Percentiles rank a stretch among this genome's conserved stretches.
Evolutionary conservation across 768 basidiomycete genomes (phyloP).

Genomic region (Lactarius sp.): DNA sequence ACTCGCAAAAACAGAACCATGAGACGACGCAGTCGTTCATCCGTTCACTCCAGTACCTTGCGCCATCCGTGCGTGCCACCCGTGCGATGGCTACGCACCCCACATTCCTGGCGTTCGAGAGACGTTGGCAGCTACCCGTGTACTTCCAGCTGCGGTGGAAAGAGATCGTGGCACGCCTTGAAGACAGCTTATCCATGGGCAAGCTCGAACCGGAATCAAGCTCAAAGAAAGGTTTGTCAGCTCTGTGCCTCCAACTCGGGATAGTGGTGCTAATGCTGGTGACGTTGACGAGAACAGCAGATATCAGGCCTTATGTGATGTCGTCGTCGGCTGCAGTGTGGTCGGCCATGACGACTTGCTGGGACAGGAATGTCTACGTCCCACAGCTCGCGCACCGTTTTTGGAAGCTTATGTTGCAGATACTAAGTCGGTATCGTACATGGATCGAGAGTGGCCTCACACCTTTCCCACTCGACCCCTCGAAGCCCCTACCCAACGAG

Average conservation of each 20-base stretch:
- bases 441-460: constrained; percentile 51
- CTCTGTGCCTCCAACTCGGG: neutral
- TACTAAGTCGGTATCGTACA: constrained; percentile 32
- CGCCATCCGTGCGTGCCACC: constrained; percentile 69
- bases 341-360: constrained; percentile 71
- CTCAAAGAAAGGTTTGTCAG: constrained; percentile 36
- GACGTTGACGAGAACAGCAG: constrained; percentile 20
- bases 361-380: constrained; percentile 84
- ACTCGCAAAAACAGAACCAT: constrained; percentile 55
- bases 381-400: constrained; percentile 79
- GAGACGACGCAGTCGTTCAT: constrained; percentile 81
- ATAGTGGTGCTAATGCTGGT: neutral
- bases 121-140: constrained; percentile 92
- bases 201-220: constrained; percentile 39
- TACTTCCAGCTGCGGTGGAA: constrained; percentile 98
- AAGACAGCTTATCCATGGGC: constrained; percentile 52
- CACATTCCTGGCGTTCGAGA: constrained; percentile 65
- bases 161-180: constrained; percentile 76
- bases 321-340: constrained; percentile 64
- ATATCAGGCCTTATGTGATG: constrained; percentile 43
- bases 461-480: constrained; percentile 36
- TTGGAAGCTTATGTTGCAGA: constrained; percentile 91
- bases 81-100: constrained; percentile 68
- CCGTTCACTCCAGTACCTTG: constrained; percentile 72
- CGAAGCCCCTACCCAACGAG: constrained; percentile 34